These are phyloP conservation scores for Colletotrichum navitas DNA, from an alignment of 2,329 filamentous ascomycete species.

Conservation along the genomic window DNA sequence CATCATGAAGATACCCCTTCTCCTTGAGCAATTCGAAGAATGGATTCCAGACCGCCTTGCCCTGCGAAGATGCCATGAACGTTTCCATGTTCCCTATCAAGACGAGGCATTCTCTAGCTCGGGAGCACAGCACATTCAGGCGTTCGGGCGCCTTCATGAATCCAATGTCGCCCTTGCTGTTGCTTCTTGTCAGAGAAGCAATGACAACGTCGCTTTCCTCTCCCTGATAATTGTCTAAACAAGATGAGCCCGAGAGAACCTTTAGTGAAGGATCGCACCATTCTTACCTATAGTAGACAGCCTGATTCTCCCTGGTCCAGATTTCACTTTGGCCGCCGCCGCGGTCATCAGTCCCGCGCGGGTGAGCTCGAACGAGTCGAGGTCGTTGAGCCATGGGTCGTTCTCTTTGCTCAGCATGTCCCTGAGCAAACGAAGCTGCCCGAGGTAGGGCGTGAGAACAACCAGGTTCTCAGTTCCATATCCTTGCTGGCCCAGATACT, in stretches of 20 bases:
- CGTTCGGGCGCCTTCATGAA: slow-evolving; percentile 76
- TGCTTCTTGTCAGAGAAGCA: slow-evolving; percentile 76
- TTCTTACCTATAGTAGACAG: slow-evolving; percentile 77
- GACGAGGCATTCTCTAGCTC: slow-evolving; percentile 75
- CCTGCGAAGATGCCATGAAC: slow-evolving; percentile 71
- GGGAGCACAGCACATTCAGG: slow-evolving; percentile 77
- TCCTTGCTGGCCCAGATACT: slow-evolving; percentile 78
- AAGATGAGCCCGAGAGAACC: background rate
- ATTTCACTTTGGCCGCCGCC: slow-evolving; percentile 59
- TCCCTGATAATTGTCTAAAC: slow-evolving; percentile 80
- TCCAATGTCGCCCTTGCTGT: slow-evolving; percentile 72
- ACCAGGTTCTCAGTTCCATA: slow-evolving; percentile 76
- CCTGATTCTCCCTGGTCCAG: slow-evolving; percentile 63
- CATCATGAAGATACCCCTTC: slow-evolving; percentile 67
- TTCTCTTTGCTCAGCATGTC: slow-evolving; percentile 66
- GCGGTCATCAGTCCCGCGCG: slow-evolving; percentile 71
- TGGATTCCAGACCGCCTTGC: slow-evolving; percentile 66
- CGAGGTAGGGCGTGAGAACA: slow-evolving; percentile 79
- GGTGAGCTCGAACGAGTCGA: slow-evolving; percentile 74
- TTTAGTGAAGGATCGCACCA: background rate
- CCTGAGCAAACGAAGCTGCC: slow-evolving; percentile 71
- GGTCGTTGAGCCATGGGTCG: slow-evolving; percentile 76
- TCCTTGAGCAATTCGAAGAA: slow-evolving; percentile 69
- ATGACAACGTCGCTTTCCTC: slow-evolving; percentile 82
- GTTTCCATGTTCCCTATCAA: slow-evolving; percentile 78